A percentile compares a stretch with the other conserved stretches of the same genome.
These are phyloP conservation scores for Chrysoporthe puriensis DNA, from an alignment of 2,329 filamentous ascomycete genomes.

Conservation along the genomic window DNA sequence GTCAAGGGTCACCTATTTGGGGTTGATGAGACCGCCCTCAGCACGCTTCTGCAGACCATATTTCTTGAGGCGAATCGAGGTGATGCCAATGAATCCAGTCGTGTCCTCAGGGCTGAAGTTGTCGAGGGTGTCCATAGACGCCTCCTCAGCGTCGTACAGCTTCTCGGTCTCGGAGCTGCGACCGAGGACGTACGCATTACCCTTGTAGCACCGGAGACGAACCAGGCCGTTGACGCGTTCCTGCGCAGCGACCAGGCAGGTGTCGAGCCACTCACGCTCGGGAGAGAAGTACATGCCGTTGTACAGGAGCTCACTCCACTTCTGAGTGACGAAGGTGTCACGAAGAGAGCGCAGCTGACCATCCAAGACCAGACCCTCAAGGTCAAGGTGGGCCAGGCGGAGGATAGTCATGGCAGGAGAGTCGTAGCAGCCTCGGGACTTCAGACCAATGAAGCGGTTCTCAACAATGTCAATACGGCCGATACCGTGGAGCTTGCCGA, in stretches of 20 bases:
- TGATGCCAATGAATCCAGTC: slow-evolving; percentile 53
- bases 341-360: slow-evolving; percentile 60
- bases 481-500: slow-evolving; percentile 73
- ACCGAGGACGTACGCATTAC: slow-evolving; percentile 49
- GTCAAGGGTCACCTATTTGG: slow-evolving; percentile 16
- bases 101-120: slow-evolving; percentile 32
- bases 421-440: slow-evolving; percentile 82
- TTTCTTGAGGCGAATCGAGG: slow-evolving; percentile 56
- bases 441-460: slow-evolving; percentile 62
- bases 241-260: slow-evolving; percentile 64
- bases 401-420: slow-evolving; percentile 55
- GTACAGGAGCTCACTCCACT: slow-evolving; percentile 51
- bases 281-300: slow-evolving; percentile 57
- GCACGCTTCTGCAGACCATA: slow-evolving; percentile 37
- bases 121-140: slow-evolving; percentile 45
- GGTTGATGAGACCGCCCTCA: slow-evolving; percentile 26
- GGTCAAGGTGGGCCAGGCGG: slow-evolving; percentile 50
- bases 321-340: slow-evolving; percentile 59
- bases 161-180: slow-evolving; percentile 51
- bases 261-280: slow-evolving; percentile 61
- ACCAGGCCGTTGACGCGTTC: slow-evolving; percentile 47
- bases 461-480: slow-evolving; percentile 85
- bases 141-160: slow-evolving; percentile 54
- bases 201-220: slow-evolving; percentile 44
- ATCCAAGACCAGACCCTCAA: slow-evolving; percentile 56